A percentile compares a stretch with the other conserved stretches of the same genome.
These are phyloP conservation scores for Kregervanrija pseudodelftensis DNA, from an alignment of 805 yeast species.

Conservation along the genomic window DNA sequence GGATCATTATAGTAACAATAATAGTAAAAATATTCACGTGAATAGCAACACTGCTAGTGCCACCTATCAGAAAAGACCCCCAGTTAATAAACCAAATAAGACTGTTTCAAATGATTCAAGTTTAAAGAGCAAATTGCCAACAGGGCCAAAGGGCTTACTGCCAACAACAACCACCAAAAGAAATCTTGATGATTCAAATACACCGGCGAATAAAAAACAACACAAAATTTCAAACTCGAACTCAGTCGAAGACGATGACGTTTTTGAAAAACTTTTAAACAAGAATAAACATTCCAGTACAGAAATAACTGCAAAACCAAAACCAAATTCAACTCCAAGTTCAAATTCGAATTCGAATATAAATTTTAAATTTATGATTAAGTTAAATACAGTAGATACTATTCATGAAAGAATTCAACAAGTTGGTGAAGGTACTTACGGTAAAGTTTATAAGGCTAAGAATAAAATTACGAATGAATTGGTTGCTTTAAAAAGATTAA, in stretches of 20 bases:
- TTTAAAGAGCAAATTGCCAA: slow-evolving; percentile 5
- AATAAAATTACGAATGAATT: slow-evolving; percentile 59
- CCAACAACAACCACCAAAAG: neutral
- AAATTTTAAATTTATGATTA: slow-evolving; percentile 4
- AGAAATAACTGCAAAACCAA: neutral
- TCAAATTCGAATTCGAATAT: neutral
- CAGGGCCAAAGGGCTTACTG: slow-evolving; percentile 9
- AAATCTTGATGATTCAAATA: neutral
- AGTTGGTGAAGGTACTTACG: slow-evolving; percentile 99
- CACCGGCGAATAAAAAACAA: neutral
- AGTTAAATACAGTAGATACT: slow-evolving; percentile 16
- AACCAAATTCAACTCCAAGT: neutral
- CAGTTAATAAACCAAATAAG: too few relatives aligned
- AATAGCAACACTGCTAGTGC: too few relatives aligned
- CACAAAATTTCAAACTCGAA: neutral
- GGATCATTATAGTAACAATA: too few relatives aligned
- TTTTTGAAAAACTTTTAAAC: slow-evolving; percentile 5
- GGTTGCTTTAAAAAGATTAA: slow-evolving; percentile 81
- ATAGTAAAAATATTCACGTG: too few relatives aligned
- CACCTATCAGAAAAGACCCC: too few relatives aligned
- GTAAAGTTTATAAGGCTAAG: slow-evolving; percentile 85
- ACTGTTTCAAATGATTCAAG: too few relatives aligned
- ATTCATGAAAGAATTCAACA: slow-evolving; percentile 69
- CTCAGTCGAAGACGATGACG: slow-evolving; percentile 9
- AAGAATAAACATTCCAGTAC: neutral